Evolutionary conservation across 345 rosid species (phyloP), one percentile per base, ranked within the genome.

Genomic region (Lepidium sativum): DNA sequence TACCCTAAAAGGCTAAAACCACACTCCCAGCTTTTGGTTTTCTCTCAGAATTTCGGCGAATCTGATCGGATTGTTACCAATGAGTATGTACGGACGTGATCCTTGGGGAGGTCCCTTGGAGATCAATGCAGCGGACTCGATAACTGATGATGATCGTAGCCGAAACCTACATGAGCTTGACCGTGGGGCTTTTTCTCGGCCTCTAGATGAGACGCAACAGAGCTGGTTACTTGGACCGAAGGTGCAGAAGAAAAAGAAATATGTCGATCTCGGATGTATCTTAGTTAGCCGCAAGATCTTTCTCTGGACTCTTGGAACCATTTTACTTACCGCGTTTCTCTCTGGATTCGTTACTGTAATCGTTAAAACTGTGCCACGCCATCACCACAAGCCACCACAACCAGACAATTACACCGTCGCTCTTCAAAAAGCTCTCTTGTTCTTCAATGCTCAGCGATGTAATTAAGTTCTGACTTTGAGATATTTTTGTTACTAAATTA

Each of bases 41-140:
- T 39, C 40, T 37, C 57, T 38, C 31, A 45, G 4, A 57, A 37
- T 8, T 31, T 34, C 2, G 9, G 2, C 12, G 35, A 51, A 55
- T 66, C 63, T 54, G 37, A 65, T 43, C 65, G 5, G 58, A 4
- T 20, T 37, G 2, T 12, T 17, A 13, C 48, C 25, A 8, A 50
- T 60, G 67, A 84, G 75, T 20, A 92, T 92, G 97, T 87, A 85
- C 81, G 98, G 97, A 9, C 65, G 98, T 52, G 96, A 92, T 77
- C 97, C 95, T 0, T 92, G 98, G 98, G 91, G 98, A 0, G 97
- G 97, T 5, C 84, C 97, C 1, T 69, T 92, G 59, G 97, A 89
- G 84, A 92, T 89, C 41, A 86, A 88, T 80, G 65, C 88, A 12
- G 80, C 89, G 7, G 98, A 92, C 67, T 89, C 97, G 0, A 84